phyloP scores from a whole-genome alignment of 164 flowering plant genomes.

The Macadamia integrifolia region DNA sequence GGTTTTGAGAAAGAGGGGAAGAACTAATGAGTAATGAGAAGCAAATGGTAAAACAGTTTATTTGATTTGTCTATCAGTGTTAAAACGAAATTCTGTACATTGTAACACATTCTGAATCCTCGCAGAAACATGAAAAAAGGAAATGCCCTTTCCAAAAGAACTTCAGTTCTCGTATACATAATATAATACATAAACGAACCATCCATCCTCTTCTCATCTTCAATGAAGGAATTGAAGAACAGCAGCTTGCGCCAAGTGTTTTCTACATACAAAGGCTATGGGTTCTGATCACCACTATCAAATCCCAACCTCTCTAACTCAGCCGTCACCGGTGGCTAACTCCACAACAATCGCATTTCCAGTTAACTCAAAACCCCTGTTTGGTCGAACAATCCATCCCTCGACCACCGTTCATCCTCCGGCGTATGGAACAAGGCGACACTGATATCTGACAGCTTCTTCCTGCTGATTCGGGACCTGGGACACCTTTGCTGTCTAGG shows the following conservation, averaged over 20 bases:
- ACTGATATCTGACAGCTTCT: slow-evolving; percentile 19
- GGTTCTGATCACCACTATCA: too few relatives aligned
- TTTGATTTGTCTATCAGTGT: too few relatives aligned
- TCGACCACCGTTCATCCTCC: slow-evolving; percentile 4
- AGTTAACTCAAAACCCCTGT: background rate
- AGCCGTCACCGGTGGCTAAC: background rate
- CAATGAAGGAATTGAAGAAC: too few relatives aligned
- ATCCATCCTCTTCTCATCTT: slow-evolving; percentile 13
- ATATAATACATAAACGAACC: background rate
- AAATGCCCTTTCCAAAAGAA: background rate
- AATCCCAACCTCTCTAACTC: too few relatives aligned
- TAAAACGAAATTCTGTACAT: too few relatives aligned
- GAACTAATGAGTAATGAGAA: too few relatives aligned
- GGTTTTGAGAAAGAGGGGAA: too few relatives aligned
- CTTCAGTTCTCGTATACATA: background rate
- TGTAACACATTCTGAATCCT: too few relatives aligned
- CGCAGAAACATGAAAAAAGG: background rate
- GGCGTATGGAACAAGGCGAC: slow-evolving; percentile 20
- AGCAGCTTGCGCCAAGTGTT: too few relatives aligned
- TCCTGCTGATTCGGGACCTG: slow-evolving; percentile 8
- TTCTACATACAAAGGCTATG: too few relatives aligned
- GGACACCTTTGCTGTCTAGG: slow-evolving; percentile 6
- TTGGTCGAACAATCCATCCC: background rate
- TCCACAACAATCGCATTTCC: too few relatives aligned
- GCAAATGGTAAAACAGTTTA: too few relatives aligned